A percentile compares a stretch with the other conserved stretches of the same genome.
Conservation (phyloP, 768 basidiomycete species). For the Coprinopsis sp. region DNA sequence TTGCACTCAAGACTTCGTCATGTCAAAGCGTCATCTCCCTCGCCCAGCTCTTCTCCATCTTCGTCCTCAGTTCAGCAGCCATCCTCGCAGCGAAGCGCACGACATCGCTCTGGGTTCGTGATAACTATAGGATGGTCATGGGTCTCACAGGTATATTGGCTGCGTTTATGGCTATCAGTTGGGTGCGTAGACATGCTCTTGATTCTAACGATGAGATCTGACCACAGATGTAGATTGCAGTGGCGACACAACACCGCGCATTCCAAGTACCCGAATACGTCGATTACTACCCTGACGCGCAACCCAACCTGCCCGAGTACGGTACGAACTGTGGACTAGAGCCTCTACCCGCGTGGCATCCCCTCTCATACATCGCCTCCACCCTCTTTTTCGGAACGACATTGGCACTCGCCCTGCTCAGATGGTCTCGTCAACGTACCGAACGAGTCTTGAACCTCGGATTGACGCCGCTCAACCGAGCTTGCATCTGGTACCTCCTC, state of each 20-base stretch:
- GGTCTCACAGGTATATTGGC: not conserved
- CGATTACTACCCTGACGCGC: not conserved
- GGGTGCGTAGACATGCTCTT: conserved; percentile 1
- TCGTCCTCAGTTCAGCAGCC: not conserved
- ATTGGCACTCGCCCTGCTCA: conserved; percentile 4
- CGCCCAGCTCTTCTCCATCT: conserved; percentile 4
- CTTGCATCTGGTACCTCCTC: conserved; percentile 8
- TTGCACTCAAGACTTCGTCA: conserved; percentile 5
- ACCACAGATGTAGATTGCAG: conserved; percentile 3
- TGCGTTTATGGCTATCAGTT: conserved; percentile 5
- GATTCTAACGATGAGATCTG: not conserved
- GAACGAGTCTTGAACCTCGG: conserved; percentile 7
- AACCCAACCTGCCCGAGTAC: not conserved
- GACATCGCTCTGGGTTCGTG: conserved; percentile 2
- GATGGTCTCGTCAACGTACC: not conserved
- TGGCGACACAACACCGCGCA: not conserved
- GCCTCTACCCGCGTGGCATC: conserved; percentile 2
- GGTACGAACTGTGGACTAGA: conserved; percentile 5
- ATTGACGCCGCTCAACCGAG: conserved; percentile 6
- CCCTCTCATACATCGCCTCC: conserved; percentile 4
- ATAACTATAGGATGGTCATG: not conserved
- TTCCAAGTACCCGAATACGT: not conserved
- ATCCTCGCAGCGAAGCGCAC: conserved; percentile 1
- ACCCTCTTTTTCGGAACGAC: conserved; percentile 2
- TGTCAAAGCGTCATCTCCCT: conserved; percentile 2